These are phyloP conservation scores for Cunninghamia lanceolata DNA, from an alignment of 75 land plant genomes.

Conservation along the genomic window DNA sequence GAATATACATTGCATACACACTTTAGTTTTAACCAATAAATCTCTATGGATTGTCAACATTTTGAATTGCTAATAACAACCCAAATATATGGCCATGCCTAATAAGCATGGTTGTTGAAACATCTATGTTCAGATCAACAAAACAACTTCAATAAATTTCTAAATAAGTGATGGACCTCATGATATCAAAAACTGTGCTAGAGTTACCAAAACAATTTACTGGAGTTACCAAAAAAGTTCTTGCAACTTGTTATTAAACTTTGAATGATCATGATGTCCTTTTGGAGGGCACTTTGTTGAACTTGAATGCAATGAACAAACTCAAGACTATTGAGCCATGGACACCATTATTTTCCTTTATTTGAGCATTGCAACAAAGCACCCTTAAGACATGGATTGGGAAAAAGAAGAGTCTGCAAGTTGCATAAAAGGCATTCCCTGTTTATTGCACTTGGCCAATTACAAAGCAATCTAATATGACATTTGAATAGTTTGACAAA, in stretches of 20 bases:
- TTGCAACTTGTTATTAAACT: conserved; percentile 82
- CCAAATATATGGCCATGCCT: too few relatives aligned
- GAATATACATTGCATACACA: too few relatives aligned
- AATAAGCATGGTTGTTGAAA: too few relatives aligned
- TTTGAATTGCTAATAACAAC: too few relatives aligned
- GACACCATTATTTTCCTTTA: conserved; percentile 65
- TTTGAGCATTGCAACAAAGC: conserved; percentile 65
- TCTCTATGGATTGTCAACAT: too few relatives aligned
- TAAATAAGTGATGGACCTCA: conserved; percentile 72
- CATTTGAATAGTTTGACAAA: too few relatives aligned
- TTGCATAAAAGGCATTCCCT: conserved; percentile 54
- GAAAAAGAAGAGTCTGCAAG: conserved; percentile 56
- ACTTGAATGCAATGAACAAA: conserved; percentile 78
- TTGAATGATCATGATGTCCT: conserved; percentile 82
- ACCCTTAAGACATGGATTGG: conserved; percentile 74
- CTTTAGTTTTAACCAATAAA: too few relatives aligned
- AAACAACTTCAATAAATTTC: too few relatives aligned
- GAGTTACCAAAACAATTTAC: conserved; percentile 60
- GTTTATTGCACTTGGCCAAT: conserved; percentile 64
- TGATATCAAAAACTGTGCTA: conserved; percentile 53
- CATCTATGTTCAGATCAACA: too few relatives aligned
- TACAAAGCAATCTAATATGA: conserved; percentile 40
- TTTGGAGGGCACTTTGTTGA: conserved; percentile 49
- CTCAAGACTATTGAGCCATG: conserved; percentile 72
- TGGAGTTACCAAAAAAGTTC: conserved; percentile 62